A percentile compares a stretch with the other conserved stretches of the same genome.
phyloP scores from a whole-genome alignment of 441 rosid genomes.

The Sinapis alba region DNA sequence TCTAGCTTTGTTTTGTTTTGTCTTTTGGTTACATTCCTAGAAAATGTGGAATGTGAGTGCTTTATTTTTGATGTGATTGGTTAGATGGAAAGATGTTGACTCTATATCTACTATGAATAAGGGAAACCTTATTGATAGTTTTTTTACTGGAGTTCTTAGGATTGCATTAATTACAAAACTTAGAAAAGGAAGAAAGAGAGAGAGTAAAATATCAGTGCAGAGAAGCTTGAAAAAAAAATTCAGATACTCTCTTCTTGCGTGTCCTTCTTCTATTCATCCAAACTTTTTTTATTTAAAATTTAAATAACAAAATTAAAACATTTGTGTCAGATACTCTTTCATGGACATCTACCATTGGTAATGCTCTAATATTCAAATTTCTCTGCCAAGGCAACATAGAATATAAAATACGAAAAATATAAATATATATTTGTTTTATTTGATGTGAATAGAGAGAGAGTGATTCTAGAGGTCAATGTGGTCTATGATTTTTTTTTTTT shows the following conservation, averaged over 20 bases:
- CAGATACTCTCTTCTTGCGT: no score
- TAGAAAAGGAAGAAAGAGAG: no score
- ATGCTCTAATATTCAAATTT: conserved; percentile 35
- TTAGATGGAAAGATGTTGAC: conserved; percentile 13
- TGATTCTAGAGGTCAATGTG: conserved; percentile 25
- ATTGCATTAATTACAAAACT: no score
- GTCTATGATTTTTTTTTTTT: conserved; percentile 1
- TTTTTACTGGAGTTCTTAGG: no score
- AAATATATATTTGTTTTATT: conserved; percentile 6
- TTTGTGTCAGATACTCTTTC: no score
- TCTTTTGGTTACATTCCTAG: background rate
- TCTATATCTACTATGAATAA: conserved; percentile 9
- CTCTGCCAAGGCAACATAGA: conserved; percentile 40
- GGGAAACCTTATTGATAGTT: no score
- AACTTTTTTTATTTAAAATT: no score
- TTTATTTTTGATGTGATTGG: conserved; percentile 14
- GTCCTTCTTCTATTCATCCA: no score
- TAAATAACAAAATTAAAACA: no score
- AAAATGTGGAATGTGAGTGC: conserved; percentile 3
- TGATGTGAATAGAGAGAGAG: conserved; percentile 19
- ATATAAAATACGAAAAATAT: background rate
- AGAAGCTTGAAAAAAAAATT: no score
- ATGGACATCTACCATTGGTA: no score
- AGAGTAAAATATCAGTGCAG: no score
- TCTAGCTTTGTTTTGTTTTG: conserved; percentile 19